Conservation (phyloP, 768 basidiomycete genomes). For the Collybia mongolica region DNA sequence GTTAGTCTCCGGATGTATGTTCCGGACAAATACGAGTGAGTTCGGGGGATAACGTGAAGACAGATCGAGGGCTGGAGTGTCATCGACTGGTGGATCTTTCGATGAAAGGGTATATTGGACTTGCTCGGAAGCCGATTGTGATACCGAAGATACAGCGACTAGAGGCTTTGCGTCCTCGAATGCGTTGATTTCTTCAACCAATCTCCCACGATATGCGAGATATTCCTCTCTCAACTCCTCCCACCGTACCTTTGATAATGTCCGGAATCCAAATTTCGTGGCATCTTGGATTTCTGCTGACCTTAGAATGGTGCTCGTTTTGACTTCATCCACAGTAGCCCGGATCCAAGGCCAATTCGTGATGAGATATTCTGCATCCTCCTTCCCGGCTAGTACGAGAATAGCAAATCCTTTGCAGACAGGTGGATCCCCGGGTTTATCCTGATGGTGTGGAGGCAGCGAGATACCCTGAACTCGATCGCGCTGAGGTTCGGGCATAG, state of each 20-base stretch:
- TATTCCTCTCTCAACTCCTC: constrained; percentile 67
- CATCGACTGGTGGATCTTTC: neutral
- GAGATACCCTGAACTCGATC: constrained; percentile 48
- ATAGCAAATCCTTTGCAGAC: constrained; percentile 78
- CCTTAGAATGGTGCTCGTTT: neutral
- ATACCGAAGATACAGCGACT: neutral
- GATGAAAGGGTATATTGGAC: constrained; percentile 2
- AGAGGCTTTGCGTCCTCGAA: constrained; percentile 22
- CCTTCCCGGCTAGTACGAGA: constrained; percentile 45
- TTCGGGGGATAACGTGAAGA: constrained; percentile 53
- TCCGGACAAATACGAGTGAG: constrained; percentile 70
- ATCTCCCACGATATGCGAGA: constrained; percentile 52
- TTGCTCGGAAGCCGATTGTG: neutral
- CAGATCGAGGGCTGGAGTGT: constrained; percentile 11
- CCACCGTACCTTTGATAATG: constrained; percentile 60
- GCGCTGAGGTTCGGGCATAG: constrained; percentile 3
- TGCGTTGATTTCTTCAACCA: constrained; percentile 48
- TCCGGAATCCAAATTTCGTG: constrained; percentile 56
- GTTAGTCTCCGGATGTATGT: constrained; percentile 74
- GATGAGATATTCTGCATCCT: constrained; percentile 42
- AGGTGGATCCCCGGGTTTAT: constrained; percentile 50
- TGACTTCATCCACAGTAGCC: neutral
- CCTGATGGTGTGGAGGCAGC: constrained; percentile 64
- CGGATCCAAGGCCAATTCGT: constrained; percentile 63
- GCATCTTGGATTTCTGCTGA: constrained; percentile 35